Evolutionary conservation across 768 basidiomycete genomes (phyloP).

Genomic region (Cytidiella melzeri): DNA sequence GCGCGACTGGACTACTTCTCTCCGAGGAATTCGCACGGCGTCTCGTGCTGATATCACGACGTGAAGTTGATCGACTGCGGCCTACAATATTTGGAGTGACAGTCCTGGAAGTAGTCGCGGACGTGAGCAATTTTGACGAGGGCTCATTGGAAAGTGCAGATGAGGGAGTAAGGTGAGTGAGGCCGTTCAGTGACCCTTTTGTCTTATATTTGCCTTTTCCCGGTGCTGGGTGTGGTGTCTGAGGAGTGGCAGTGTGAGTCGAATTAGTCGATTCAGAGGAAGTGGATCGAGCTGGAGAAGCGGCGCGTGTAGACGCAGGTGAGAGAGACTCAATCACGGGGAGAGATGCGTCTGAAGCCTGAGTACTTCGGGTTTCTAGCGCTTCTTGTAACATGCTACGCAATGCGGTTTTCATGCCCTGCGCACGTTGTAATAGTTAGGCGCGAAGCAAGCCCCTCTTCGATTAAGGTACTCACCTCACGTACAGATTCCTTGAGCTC

Average conservation of each 20-base stretch:
- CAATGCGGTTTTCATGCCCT: too few relatives aligned
- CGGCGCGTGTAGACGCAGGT: slow-evolving; percentile 43
- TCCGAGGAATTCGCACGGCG: not conserved
- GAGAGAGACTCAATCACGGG: too few relatives aligned
- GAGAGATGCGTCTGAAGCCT: too few relatives aligned
- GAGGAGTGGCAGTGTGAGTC: slow-evolving; percentile 65
- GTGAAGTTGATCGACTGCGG: slow-evolving; percentile 1
- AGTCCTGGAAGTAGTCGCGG: slow-evolving; percentile 20
- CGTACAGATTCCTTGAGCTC: slow-evolving; percentile 48
- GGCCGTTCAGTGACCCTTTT: slow-evolving; percentile 18
- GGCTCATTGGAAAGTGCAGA: slow-evolving; percentile 18
- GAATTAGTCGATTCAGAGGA: slow-evolving; percentile 70
- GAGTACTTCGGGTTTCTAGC: slow-evolving; percentile 8
- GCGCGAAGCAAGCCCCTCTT: too few relatives aligned
- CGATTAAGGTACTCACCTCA: too few relatives aligned
- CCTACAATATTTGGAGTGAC: slow-evolving; percentile 22
- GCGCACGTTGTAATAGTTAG: too few relatives aligned
- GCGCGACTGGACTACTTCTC: not conserved
- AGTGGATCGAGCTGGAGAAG: slow-evolving; percentile 28
- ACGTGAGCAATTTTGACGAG: slow-evolving; percentile 20
- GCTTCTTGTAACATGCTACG: not conserved
- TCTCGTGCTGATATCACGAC: not conserved
- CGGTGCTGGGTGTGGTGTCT: slow-evolving; percentile 29
- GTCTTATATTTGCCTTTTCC: slow-evolving; percentile 22
- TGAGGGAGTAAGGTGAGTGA: slow-evolving; percentile 21